Evolutionary conservation across 345 rosid genomes (phyloP), one percentile per base, ranked within the genome.

Genomic region (Eucalyptus polybractea): DNA sequence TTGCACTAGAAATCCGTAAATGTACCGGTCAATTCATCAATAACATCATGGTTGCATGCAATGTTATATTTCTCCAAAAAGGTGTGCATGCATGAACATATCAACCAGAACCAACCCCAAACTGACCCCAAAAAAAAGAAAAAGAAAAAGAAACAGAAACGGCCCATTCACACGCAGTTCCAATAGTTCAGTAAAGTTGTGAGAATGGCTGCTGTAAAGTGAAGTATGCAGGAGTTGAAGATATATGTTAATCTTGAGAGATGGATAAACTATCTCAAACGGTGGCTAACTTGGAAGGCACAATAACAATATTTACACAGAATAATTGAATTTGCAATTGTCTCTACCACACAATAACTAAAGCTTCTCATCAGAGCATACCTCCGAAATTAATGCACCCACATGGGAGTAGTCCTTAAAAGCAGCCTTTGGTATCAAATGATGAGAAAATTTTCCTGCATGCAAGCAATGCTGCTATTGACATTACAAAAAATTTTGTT

Each of bases 311-410:
- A 50, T 50, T 50, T 33, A 8, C 42, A 69, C 11, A 5, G 80
- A 69, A 33, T 69, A 31, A 86, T 45, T 50, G 8, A 47, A 49
- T 86, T 86, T 50, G 15, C 24, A 50, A 86, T 47, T 47, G 8
- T 45, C 51, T 29, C 31, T 29, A 44, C 50, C 53, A 49, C 10
- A 16, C n/a, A 60, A 87, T 47, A 88, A 88, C 29, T 31, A 89
- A 31, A 12, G 47, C 49, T 90, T 89, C 87, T 86, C n/a, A 33
- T 56, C 62, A 50, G 89, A 62, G 87, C 90, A 67, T 94, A 97
- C 99, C 99, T 97, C 99, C 76, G 94, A 92, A 76, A 97, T 97
- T 96, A 97, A 96, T 89, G 96, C 98, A 91, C 99, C 99, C 67
- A 91, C 97, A 89, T 97, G 98, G 33, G 90, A 93, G 92, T 97